Evolutionary conservation across 148 eudicot genomes (phyloP), one percentile per base, ranked within the genome.

Genomic region (Rhododendron ferrugineum): DNA sequence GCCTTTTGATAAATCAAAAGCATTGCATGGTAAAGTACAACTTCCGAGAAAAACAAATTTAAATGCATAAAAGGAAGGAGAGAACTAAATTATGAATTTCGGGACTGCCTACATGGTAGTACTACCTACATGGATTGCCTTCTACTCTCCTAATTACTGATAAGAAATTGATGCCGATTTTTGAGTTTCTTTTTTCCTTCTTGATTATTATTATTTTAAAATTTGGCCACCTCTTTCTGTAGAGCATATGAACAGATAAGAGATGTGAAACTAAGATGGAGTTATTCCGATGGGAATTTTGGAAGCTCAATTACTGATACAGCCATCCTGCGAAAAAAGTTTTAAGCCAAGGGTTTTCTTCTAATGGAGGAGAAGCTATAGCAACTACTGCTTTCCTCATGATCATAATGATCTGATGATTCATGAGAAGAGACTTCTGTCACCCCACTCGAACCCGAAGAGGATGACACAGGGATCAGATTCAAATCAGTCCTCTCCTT

Each of bases 391-490:
- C 92, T 92, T 66, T 93, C 98, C 70, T 94, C 83, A 6, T 84
- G 88, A 18, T 89, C 83, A 9, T 83, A 87, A 16, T 89, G 73
- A 37, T 89, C 92, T 14, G 91, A 60, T 58, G 91, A 75, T 58
- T 77, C 90, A 58, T 86, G 79, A 22, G 74, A 77, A 52, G 93
- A 88, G 22, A 85, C 83, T 85, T 91, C 93, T 2, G 99, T 96
- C 36, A 96, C 86, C 16, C 94, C 98, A 85, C 99, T 96, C 1
- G 96, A 92, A 40, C 92, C 98, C 8, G 98, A 94, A 26, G 92
- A 93, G 1, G 96, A 92, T 0, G 90, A 79, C 62, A 87, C 92
- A 3, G 96, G 95, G 70, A 91, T 89, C 2, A 91, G 89, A 79
- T 93, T 93, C 88, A 93, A 88, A 86, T 92, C 95, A 10, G 96